phyloP scores from a whole-genome alignment of 768 basidiomycete species.

The Boletellus ananas region DNA sequence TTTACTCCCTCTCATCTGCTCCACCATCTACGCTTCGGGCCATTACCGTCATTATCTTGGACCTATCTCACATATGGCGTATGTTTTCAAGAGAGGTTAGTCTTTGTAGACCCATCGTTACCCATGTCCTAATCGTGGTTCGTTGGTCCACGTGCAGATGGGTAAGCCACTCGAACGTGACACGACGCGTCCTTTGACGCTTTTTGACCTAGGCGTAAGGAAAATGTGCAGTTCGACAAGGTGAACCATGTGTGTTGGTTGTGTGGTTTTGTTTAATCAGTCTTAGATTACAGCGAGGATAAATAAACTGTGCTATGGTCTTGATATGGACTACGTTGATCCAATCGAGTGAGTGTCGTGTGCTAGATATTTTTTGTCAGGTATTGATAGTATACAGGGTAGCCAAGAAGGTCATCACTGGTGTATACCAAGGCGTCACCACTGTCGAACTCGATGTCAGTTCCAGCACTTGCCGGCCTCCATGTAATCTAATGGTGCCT shows the following conservation, averaged over 20 bases:
- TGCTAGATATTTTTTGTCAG: neutral
- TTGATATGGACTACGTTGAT: conserved; percentile 88
- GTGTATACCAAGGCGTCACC: conserved; percentile 93
- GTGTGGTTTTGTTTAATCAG: conserved; percentile 14
- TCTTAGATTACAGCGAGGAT: conserved; percentile 80
- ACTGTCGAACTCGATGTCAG: conserved; percentile 95
- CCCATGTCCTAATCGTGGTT: conserved; percentile 6
- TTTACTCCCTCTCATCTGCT: conserved; percentile 11
- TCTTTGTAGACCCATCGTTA: neutral
- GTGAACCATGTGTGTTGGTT: conserved; percentile 36
- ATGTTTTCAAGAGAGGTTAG: conserved; percentile 58
- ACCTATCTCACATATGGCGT: conserved; percentile 37
- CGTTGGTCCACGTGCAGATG: conserved; percentile 35
- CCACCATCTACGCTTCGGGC: conserved; percentile 22
- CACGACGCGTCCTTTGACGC: conserved; percentile 24
- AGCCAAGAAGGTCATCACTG: conserved; percentile 87
- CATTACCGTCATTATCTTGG: conserved; percentile 1
- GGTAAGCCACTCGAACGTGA: conserved; percentile 32
- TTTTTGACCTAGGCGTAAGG: conserved; percentile 60
- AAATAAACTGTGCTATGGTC: conserved; percentile 91
- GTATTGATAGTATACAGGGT: conserved; percentile 46
- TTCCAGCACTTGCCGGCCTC: conserved; percentile 8
- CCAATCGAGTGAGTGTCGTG: conserved; percentile 65
- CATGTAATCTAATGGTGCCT: conserved; percentile 2
- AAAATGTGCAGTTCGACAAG: conserved; percentile 92